A percentile compares a stretch with the other conserved stretches of the same genome.
These are phyloP conservation scores for Aspergillus sp. DNA, from an alignment of 2,329 filamentous ascomycete species.

Conservation along the genomic window DNA sequence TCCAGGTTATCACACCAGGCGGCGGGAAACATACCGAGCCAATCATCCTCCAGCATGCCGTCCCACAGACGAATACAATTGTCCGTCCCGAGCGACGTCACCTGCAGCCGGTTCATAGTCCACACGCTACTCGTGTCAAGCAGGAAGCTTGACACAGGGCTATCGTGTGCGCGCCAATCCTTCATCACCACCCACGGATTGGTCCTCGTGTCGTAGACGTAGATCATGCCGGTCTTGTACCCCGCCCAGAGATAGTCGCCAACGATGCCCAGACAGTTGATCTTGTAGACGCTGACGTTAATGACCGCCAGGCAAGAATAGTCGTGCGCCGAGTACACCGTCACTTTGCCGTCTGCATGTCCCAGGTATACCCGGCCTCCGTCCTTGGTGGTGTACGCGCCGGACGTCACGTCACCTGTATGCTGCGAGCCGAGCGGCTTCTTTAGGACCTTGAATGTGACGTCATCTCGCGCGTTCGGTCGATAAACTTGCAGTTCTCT, in stretches of 20 bases:
- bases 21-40: slow-evolving; percentile 60
- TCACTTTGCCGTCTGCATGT: slow-evolving; percentile 90
- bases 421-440: slow-evolving; percentile 69
- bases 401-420: slow-evolving; percentile 84
- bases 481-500: slow-evolving; percentile 85
- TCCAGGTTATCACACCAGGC: slow-evolving; percentile 1
- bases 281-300: slow-evolving; percentile 91
- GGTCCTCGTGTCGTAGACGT: slow-evolving; percentile 80
- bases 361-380: slow-evolving; percentile 84
- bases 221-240: slow-evolving; percentile 91
- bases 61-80: slow-evolving; percentile 87
- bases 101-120: slow-evolving; percentile 78
- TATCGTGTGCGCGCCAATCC: slow-evolving; percentile 90
- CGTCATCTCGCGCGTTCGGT: slow-evolving; percentile 66
- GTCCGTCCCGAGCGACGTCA: slow-evolving; percentile 83
- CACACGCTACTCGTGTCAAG: slow-evolving; percentile 81
- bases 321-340: slow-evolving; percentile 79
- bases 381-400: slow-evolving; percentile 70
- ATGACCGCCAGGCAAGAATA: slow-evolving; percentile 77
- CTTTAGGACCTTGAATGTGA: slow-evolving; percentile 72
- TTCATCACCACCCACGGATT: slow-evolving; percentile 90
- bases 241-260: slow-evolving; percentile 87
- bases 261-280: slow-evolving; percentile 79
- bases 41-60: slow-evolving; percentile 88
- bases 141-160: slow-evolving; percentile 74